Evolutionary conservation across 192 early-diverging fungal genomes (phyloP).

Genomic region (Spizellomyces punctatus): DNA sequence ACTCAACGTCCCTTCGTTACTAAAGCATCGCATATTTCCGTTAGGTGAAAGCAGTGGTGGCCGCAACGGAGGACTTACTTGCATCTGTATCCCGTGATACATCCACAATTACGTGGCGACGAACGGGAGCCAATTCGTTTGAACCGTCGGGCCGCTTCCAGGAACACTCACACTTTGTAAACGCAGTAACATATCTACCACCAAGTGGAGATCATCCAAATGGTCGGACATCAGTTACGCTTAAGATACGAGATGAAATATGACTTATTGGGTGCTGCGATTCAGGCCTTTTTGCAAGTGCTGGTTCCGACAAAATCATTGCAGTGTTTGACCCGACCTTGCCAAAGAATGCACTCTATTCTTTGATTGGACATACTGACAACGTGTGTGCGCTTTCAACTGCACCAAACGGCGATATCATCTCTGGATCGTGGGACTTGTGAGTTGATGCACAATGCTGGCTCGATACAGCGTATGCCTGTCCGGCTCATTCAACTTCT

Average conservation of each 20-base stretch:
- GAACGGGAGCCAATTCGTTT: constrained; percentile 55
- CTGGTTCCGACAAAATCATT: constrained; percentile 82
- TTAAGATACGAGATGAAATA: background rate
- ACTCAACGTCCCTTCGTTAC: no score
- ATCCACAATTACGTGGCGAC: constrained; percentile 68
- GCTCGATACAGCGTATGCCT: background rate
- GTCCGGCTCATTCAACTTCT: no score
- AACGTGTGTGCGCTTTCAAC: constrained; percentile 83
- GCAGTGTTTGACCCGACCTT: constrained; percentile 74
- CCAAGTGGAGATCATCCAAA: constrained; percentile 60
- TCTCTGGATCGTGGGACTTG: constrained; percentile 99
- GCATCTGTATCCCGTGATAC: constrained; percentile 28
- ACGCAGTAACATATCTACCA: constrained; percentile 65
- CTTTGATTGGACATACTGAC: constrained; percentile 80
- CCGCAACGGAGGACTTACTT: constrained; percentile 11
- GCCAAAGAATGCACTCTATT: constrained; percentile 58
- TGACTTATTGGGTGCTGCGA: background rate
- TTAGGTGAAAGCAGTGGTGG: constrained; percentile 32
- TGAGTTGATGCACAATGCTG: constrained; percentile 31
- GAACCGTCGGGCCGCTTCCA: constrained; percentile 51
- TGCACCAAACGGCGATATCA: constrained; percentile 62
- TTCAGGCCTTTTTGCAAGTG: constrained; percentile 79
- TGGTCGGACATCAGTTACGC: constrained; percentile 46
- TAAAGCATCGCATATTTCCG: background rate
- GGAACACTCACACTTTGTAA: constrained; percentile 81